Evolutionary conservation across 495 filamentous ascomycete species (phyloP).

Genomic region (Podospora appendiculata): DNA sequence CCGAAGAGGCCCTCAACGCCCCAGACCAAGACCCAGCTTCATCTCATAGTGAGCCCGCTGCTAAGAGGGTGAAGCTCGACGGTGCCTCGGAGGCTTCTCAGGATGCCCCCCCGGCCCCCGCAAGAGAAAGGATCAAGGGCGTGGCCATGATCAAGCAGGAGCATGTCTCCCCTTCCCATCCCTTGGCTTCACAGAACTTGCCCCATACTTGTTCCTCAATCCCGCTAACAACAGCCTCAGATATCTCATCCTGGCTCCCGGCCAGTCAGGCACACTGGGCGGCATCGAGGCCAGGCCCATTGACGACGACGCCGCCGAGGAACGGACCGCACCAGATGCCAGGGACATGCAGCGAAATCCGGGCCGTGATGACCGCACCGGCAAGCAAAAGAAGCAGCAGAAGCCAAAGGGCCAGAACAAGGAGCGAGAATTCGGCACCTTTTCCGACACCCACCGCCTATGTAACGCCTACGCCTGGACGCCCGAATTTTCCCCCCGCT

Average conservation of each 20-base stretch:
- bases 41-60: slow-evolving; percentile 32
- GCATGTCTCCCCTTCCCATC: slow-evolving; percentile 37
- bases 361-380: slow-evolving; percentile 9
- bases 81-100: slow-evolving; percentile 10
- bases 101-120: slow-evolving; percentile 4
- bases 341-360: slow-evolving; percentile 26
- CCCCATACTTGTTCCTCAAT: too few relatives aligned
- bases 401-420: slow-evolving; percentile 76
- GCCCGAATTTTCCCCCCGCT: slow-evolving; percentile 66
- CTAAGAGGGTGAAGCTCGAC: slow-evolving; percentile 55
- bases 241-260: slow-evolving; percentile 44
- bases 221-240: slow-evolving; percentile 32
- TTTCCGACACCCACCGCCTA: slow-evolving; percentile 67
- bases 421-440: slow-evolving; percentile 72
- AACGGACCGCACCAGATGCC: slow-evolving; percentile 34
- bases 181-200: too few relatives aligned
- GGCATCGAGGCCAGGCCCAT: slow-evolving; percentile 18
- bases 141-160: slow-evolving; percentile 79
- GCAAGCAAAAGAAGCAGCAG: slow-evolving; percentile 27
- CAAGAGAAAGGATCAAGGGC: slow-evolving; percentile 48
- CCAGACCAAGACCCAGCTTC: background rate
- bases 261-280: slow-evolving; percentile 9
- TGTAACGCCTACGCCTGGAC: slow-evolving; percentile 60
- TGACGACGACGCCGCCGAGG: slow-evolving; percentile 70
- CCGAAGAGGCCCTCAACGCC: slow-evolving; percentile 9